Conservation (phyloP, 202 grass and related monocot genomes). For the Zizania palustris region DNA sequence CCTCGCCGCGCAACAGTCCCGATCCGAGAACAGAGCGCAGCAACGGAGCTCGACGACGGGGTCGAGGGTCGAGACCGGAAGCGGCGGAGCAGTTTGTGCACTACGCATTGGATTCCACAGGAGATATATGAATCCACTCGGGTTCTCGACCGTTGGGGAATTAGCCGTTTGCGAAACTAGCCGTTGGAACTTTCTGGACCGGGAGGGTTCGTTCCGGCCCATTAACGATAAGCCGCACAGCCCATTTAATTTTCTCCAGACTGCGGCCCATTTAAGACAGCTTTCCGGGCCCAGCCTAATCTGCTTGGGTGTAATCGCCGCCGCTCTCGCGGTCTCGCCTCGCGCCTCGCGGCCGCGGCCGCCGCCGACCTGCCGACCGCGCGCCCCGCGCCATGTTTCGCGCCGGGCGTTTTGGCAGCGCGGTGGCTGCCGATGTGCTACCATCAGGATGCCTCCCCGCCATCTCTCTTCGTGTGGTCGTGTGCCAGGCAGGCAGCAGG, state of each 20-base stretch:
- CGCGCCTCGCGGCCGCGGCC: not conserved
- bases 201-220: not conserved
- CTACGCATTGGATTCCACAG: conserved; percentile 46
- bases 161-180: conserved; percentile 68
- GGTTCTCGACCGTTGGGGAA: conserved; percentile 22
- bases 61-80: not conserved
- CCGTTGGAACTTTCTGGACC: conserved; percentile 46
- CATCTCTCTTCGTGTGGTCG: not conserved
- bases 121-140: conserved; percentile 50
- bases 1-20: too few species aligned
- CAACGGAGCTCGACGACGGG: not conserved
- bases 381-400: not conserved
- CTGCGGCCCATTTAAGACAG: not conserved
- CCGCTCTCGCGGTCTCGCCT: not conserved
- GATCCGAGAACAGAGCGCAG: not conserved
- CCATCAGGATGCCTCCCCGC: too few species aligned
- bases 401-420: too few species aligned
- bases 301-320: too few species aligned
- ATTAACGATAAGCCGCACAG: not conserved
- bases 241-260: not conserved
- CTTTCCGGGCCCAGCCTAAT: too few species aligned
- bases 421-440: not conserved
- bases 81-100: conserved; percentile 13
- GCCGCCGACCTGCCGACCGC: not conserved
- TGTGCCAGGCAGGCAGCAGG: too few species aligned